Conservation (phyloP, 2,329 filamentous ascomycete genomes). For the Penicillium hesseltinei region DNA sequence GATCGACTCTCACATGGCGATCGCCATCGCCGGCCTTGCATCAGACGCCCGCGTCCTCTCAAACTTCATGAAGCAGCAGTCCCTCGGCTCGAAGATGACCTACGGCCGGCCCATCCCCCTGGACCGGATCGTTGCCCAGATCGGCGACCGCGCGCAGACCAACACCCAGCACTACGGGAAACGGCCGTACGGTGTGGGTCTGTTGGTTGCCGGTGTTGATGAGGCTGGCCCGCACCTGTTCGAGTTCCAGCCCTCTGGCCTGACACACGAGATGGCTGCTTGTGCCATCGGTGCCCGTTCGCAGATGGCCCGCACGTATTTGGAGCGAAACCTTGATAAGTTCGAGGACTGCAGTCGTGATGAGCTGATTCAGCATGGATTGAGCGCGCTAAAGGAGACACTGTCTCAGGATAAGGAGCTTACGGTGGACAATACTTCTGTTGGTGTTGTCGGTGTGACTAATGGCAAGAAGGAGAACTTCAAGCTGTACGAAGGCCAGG, state of each 20-base stretch:
- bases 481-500: conserved; percentile 85
- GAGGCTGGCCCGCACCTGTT: conserved; percentile 93
- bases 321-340: conserved; percentile 84
- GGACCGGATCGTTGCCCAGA: conserved; percentile 83
- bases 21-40: conserved; percentile 93
- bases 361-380: conserved; percentile 84
- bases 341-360: conserved; percentile 76
- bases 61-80: conserved; percentile 99
- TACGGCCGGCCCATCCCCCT: conserved; percentile 93
- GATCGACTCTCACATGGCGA: conserved; percentile 91
- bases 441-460: conserved; percentile 74
- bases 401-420: conserved; percentile 96
- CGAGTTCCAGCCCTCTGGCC: conserved; percentile 94
- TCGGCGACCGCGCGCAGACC: conserved; percentile 92
- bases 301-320: conserved; percentile 96
- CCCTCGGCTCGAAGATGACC: conserved; percentile 88
- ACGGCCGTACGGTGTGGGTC: conserved; percentile 90
- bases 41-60: conserved; percentile 97
- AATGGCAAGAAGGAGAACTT: conserved; percentile 70
- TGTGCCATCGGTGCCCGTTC: conserved; percentile 94
- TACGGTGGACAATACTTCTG: conserved; percentile 93
- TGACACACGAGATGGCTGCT: conserved; percentile 96
- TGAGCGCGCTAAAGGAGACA: conserved; percentile 90
- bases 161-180: conserved; percentile 98
- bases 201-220: conserved; percentile 90